These are phyloP conservation scores for Ceratocystis colombiana DNA, from an alignment of 2,329 filamentous ascomycete genomes.

Conservation along the genomic window DNA sequence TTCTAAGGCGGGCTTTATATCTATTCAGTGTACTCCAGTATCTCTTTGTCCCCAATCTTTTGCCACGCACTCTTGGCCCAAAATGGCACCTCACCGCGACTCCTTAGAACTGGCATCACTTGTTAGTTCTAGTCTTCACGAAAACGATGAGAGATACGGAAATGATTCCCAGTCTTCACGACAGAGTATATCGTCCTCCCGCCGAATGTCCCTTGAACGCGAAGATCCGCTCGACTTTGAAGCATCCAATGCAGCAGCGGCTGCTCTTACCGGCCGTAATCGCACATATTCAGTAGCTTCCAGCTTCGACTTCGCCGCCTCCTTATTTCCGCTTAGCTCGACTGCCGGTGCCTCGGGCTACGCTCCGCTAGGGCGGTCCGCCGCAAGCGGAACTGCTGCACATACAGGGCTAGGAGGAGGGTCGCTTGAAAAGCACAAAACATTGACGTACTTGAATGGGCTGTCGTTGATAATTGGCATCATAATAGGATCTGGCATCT, in stretches of 20 bases:
- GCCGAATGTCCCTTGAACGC: slow-evolving; percentile 76
- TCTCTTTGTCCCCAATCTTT: slow-evolving; percentile 10
- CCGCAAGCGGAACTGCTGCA: slow-evolving; percentile 39
- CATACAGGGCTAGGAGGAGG: slow-evolving; percentile 51
- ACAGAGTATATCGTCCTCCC: slow-evolving; percentile 85
- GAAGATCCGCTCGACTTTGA: slow-evolving; percentile 62
- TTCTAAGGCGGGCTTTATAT: not conserved
- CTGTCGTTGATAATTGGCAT: slow-evolving; percentile 82
- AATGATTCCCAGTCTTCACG: slow-evolving; percentile 57
- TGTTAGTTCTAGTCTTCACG: slow-evolving; percentile 60
- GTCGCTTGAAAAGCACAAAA: slow-evolving; percentile 92
- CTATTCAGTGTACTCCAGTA: too few relatives aligned
- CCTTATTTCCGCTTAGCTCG: slow-evolving; percentile 83
- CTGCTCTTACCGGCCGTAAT: slow-evolving; percentile 35
- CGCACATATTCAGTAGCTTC: slow-evolving; percentile 86
- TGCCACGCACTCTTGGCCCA: slow-evolving; percentile 27
- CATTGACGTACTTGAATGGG: slow-evolving; percentile 86
- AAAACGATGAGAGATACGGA: slow-evolving; percentile 31
- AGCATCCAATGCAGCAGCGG: slow-evolving; percentile 44
- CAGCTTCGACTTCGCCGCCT: slow-evolving; percentile 89
- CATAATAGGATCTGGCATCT: slow-evolving; percentile 94
- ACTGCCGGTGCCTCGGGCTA: slow-evolving; percentile 63
- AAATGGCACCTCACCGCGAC: slow-evolving; percentile 53
- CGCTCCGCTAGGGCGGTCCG: slow-evolving; percentile 71
- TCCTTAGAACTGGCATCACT: slow-evolving; percentile 93